These are phyloP conservation scores for Hymenoscyphus scutula DNA, from an alignment of 2,329 filamentous ascomycete genomes.

Conservation along the genomic window DNA sequence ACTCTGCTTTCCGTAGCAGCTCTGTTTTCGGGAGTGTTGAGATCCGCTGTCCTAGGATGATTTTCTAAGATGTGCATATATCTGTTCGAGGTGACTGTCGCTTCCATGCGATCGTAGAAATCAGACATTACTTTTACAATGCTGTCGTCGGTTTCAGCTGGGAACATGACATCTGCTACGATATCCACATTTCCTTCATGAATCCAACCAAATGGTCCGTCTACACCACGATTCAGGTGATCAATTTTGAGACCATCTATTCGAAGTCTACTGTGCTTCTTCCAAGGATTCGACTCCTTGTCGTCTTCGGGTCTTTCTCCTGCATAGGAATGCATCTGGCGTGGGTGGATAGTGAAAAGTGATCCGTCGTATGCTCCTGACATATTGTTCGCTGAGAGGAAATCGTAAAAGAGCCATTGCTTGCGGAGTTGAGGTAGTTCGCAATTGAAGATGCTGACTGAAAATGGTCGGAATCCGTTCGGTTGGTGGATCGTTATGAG, in stretches of 20 bases:
- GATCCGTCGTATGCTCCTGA: slow-evolving; percentile 94
- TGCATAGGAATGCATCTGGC: slow-evolving; percentile 79
- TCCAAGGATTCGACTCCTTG: slow-evolving; percentile 70
- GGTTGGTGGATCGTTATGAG: slow-evolving; percentile 91
- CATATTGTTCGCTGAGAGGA: slow-evolving; percentile 92
- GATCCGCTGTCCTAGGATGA: slow-evolving; percentile 36
- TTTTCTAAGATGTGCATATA: slow-evolving; percentile 59
- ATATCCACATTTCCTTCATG: slow-evolving; percentile 97
- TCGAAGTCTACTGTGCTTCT: slow-evolving; percentile 88
- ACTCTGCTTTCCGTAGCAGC: slow-evolving; percentile 29
- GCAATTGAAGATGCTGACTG: slow-evolving; percentile 92
- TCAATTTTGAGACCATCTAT: slow-evolving; percentile 95
- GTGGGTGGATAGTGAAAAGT: slow-evolving; percentile 93
- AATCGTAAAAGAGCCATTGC: slow-evolving; percentile 97
- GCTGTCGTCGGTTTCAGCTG: slow-evolving; percentile 80
- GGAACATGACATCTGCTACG: slow-evolving; percentile 92
- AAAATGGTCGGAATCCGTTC: slow-evolving; percentile 85
- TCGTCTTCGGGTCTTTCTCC: slow-evolving; percentile 57
- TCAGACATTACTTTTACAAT: slow-evolving; percentile 95
- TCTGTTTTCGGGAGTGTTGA: slow-evolving; percentile 30
- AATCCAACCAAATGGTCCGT: slow-evolving; percentile 96
- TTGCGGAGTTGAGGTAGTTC: slow-evolving; percentile 90
- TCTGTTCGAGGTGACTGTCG: slow-evolving; percentile 78
- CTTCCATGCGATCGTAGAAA: slow-evolving; percentile 94
- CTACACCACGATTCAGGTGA: slow-evolving; percentile 88